These are phyloP conservation scores for Acanthamoeba sp. DNA, from an alignment of 208 protist species.

Conservation along the genomic window DNA sequence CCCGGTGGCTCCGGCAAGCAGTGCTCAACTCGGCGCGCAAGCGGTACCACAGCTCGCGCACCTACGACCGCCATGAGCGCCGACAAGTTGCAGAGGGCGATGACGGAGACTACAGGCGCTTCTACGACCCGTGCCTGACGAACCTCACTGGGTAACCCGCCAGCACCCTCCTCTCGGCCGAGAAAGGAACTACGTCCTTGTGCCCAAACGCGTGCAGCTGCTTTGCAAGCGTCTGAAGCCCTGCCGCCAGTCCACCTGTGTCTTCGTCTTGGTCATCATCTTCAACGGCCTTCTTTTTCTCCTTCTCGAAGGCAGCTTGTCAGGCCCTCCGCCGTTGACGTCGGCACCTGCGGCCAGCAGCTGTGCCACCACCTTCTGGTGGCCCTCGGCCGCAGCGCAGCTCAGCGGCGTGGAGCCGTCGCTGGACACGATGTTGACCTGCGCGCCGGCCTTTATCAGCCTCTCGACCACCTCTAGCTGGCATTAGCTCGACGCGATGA, in stretches of 20 bases:
- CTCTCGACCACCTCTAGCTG: background rate
- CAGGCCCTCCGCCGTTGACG: background rate
- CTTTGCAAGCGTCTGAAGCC: slow-evolving; percentile 14
- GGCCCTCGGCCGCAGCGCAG: background rate
- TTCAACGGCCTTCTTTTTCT: background rate
- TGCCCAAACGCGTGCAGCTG: slow-evolving; percentile 39
- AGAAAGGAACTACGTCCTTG: background rate
- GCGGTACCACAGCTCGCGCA: slow-evolving; percentile 6
- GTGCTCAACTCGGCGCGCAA: slow-evolving; percentile 26
- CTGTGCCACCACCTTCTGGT: background rate
- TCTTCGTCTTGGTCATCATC: background rate
- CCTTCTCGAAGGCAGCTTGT: background rate
- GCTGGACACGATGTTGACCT: background rate
- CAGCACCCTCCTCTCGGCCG: too few species aligned
- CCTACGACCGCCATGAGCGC: background rate
- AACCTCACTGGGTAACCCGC: too few species aligned
- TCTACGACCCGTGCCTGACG: too few species aligned
- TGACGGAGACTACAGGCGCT: too few species aligned
- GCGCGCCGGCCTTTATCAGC: background rate
- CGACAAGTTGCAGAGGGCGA: too few species aligned
- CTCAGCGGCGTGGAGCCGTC: slow-evolving; percentile 7
- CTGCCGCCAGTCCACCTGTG: background rate
- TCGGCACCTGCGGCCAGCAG: slow-evolving; percentile 12
- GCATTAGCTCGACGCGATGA: background rate
- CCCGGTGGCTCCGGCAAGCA: background rate